Conservation (phyloP, 2,329 filamentous ascomycete genomes). For the Colletotrichum costaricense region DNA sequence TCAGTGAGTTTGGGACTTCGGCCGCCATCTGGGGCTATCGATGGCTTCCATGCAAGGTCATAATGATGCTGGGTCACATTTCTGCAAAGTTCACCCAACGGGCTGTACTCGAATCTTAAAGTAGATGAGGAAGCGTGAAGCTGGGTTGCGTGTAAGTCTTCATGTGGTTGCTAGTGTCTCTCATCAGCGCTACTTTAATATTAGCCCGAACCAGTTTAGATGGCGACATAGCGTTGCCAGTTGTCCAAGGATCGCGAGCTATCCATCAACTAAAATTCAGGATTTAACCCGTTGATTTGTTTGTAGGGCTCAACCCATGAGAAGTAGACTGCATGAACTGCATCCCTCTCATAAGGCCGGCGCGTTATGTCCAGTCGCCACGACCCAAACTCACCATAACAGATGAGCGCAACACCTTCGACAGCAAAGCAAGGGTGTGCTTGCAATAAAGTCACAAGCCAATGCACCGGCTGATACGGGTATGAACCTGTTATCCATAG, state of each 20-base stretch:
- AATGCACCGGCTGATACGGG: not conserved
- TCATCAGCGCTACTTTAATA: conserved; percentile 10
- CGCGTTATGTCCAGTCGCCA: not conserved
- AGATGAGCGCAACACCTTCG: not conserved
- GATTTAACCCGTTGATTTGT: not conserved
- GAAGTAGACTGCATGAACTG: not conserved
- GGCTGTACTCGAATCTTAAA: conserved; percentile 14
- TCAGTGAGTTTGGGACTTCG: conserved; percentile 29
- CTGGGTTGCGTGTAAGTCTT: not conserved
- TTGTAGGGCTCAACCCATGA: not conserved
- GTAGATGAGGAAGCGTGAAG: not conserved
- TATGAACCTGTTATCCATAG: not conserved
- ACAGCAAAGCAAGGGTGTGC: not conserved
- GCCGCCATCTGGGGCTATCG: conserved; percentile 1
- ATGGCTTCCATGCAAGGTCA: not conserved
- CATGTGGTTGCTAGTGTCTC: conserved; percentile 13
- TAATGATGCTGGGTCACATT: not conserved
- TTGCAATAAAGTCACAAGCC: not conserved
- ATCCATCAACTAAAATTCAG: not conserved
- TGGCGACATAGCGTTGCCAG: conserved; percentile 21
- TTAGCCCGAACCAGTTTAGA: conserved; percentile 4
- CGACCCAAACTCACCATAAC: not conserved
- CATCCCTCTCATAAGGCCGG: not conserved
- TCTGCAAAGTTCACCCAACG: not conserved
- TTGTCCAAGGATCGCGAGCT: conserved; percentile 15